Evolutionary conservation across 768 basidiomycete species (phyloP), one percentile per base, ranked within the genome.

Genomic region (Auriscalpium orientale): DNA sequence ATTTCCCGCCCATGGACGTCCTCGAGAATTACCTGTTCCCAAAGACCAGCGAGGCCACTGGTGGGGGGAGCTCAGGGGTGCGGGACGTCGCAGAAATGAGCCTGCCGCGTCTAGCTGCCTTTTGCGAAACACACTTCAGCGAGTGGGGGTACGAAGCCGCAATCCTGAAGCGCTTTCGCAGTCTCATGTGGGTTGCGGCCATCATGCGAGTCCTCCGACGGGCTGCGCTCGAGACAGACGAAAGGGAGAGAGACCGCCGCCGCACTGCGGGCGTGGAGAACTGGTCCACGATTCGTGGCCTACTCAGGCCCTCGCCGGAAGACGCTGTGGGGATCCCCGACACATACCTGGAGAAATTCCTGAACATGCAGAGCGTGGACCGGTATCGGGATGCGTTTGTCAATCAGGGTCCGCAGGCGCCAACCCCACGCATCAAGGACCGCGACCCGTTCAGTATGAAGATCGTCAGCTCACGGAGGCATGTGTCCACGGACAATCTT

Each of bases 101-200:
- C 34, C 33, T 51, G n/a, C 16, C 34, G 35, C 50, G 36, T 20
- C 34, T 51, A 18, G 91, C 92, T 0, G 79, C 72, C 9, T 76
- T 84, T 5, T 94, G 91, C 72, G 93, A 95, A 68, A 77, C 83
- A 50, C 87, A 84, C 68, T 94, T 94, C 60, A 20, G 50, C 18
- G 92, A 94, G 66, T 95, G 92, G 91, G 92, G 92, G 0, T 84
- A 88, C 51, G 83, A 77, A 63, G 85, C 89, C 46, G 74, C 83
- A 2, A 89, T 94, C 54, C 77, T 88, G 62, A 89, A 89, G 60
- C 83, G 90, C 10, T 92, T 93, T 66, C 76, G 88, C 64, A 87
- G 82, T 0, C 79, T 91, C 7, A 78, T 92, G 15, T 95, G 91
- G 87, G 82, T 81, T 15, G 81, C 84, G 0, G 79, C 82, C 15